Conservation (phyloP, 179 eudicot genomes). For the Camellia oleifera region DNA sequence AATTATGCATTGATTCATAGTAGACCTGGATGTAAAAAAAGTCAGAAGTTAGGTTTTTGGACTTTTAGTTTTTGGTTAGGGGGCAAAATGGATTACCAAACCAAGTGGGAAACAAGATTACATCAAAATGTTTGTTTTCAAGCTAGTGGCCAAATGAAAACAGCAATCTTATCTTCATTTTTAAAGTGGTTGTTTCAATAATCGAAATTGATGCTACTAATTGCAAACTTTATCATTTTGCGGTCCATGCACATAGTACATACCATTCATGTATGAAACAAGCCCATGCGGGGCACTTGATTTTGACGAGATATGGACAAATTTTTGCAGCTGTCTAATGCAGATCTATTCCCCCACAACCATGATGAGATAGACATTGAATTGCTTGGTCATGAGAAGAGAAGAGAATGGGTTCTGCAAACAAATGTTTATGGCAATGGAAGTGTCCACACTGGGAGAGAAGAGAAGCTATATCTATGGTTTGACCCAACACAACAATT, state of each 20-base stretch:
- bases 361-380: conserved; percentile 96
- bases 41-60: too few species aligned
- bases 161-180: too few species aligned
- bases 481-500: conserved; percentile 74
- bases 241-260: background rate
- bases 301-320: background rate
- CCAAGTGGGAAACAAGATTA: too few species aligned
- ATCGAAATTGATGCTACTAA: too few species aligned
- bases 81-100: too few species aligned
- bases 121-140: too few species aligned
- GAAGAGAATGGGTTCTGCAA: conserved; percentile 75
- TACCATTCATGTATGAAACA: background rate
- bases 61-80: too few species aligned
- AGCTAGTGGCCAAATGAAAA: too few species aligned
- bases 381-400: conserved; percentile 77
- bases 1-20: too few species aligned
- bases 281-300: background rate
- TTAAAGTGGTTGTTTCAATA: too few species aligned
- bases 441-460: conserved; percentile 75
- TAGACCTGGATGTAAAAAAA: too few species aligned
- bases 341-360: conserved; percentile 61
- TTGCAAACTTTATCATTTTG: too few species aligned
- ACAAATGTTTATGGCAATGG: conserved; percentile 95
- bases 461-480: conserved; percentile 86
- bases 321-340: conserved; percentile 65